These are phyloP conservation scores for Allodekkera sacchari DNA, from an alignment of 805 yeast genomes.

Conservation along the genomic window DNA sequence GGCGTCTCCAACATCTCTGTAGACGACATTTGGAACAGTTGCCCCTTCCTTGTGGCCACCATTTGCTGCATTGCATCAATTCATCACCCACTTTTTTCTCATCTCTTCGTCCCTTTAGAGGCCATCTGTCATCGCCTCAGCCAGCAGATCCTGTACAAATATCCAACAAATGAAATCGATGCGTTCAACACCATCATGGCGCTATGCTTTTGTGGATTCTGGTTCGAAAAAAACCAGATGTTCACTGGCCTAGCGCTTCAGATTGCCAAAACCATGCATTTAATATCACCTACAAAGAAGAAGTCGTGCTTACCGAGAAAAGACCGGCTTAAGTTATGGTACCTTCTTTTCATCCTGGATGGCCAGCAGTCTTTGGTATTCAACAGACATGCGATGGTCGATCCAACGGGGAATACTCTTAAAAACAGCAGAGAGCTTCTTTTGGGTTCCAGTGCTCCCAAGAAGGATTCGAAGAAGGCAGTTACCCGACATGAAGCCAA, in stretches of 20 bases:
- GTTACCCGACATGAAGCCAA: slow-evolving; percentile 1
- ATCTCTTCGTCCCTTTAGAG: slow-evolving; percentile 20
- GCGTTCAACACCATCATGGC: slow-evolving; percentile 57
- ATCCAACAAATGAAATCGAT: slow-evolving; percentile 34
- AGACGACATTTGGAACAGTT: slow-evolving; percentile 41
- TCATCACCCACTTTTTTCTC: slow-evolving; percentile 38
- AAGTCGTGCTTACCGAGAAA: slow-evolving; percentile 21
- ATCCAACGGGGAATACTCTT: slow-evolving; percentile 35
- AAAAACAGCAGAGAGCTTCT: slow-evolving; percentile 34
- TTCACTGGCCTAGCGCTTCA: slow-evolving; percentile 64
- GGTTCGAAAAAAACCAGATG: slow-evolving; percentile 59
- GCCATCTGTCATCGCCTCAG: slow-evolving; percentile 21
- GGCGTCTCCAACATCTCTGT: slow-evolving; percentile 42
- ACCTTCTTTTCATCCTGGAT: slow-evolving; percentile 53
- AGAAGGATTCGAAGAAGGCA: background rate
- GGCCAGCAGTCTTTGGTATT: slow-evolving; percentile 61
- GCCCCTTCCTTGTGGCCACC: slow-evolving; percentile 52
- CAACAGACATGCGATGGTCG: slow-evolving; percentile 49
- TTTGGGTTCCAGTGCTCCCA: slow-evolving; percentile 5
- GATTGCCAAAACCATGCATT: slow-evolving; percentile 45
- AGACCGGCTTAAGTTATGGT: slow-evolving; percentile 56
- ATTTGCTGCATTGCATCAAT: slow-evolving; percentile 55
- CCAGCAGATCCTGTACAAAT: slow-evolving; percentile 24
- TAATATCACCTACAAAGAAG: slow-evolving; percentile 24
- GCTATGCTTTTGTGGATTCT: slow-evolving; percentile 55